These are phyloP conservation scores for Ceratocystiopsis sp. DNA, from an alignment of 2,329 filamentous ascomycete genomes.

Conservation along the genomic window DNA sequence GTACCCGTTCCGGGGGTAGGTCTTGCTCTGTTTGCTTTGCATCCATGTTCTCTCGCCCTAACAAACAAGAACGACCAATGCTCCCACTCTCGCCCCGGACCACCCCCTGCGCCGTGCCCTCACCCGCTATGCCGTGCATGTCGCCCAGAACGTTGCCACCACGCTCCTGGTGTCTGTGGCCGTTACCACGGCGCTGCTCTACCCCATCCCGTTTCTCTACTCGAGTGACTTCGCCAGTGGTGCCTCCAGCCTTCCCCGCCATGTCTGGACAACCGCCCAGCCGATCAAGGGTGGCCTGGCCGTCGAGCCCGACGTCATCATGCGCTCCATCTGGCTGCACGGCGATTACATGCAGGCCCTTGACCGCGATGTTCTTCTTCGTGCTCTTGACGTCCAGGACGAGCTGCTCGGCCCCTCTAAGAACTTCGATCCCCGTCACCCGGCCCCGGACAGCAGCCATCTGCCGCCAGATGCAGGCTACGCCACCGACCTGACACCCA, in stretches of 20 bases:
- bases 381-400: conserved; percentile 54
- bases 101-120: conserved; percentile 51
- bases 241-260: conserved; percentile 54
- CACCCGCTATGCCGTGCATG: conserved; percentile 51
- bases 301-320: conserved; percentile 51
- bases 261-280: conserved; percentile 66
- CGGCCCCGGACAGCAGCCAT: conserved; percentile 12
- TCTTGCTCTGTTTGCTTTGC: neutral
- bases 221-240: conserved; percentile 55
- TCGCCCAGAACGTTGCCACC: conserved; percentile 55
- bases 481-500: conserved; percentile 20
- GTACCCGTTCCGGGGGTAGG: neutral
- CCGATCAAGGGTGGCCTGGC: conserved; percentile 33
- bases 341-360: conserved; percentile 67
- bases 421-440: conserved; percentile 33
- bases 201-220: conserved; percentile 60
- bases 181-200: conserved; percentile 52
- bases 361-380: conserved; percentile 43
- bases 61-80: conserved; percentile 48
- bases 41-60: neutral
- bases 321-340: conserved; percentile 70
- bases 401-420: conserved; percentile 45
- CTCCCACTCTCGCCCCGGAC: conserved; percentile 43
- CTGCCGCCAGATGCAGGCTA: too few species aligned
- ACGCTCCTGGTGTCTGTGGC: conserved; percentile 60